Conservation (phyloP, 495 filamentous ascomycete genomes). For the Aspergillus wentii region DNA sequence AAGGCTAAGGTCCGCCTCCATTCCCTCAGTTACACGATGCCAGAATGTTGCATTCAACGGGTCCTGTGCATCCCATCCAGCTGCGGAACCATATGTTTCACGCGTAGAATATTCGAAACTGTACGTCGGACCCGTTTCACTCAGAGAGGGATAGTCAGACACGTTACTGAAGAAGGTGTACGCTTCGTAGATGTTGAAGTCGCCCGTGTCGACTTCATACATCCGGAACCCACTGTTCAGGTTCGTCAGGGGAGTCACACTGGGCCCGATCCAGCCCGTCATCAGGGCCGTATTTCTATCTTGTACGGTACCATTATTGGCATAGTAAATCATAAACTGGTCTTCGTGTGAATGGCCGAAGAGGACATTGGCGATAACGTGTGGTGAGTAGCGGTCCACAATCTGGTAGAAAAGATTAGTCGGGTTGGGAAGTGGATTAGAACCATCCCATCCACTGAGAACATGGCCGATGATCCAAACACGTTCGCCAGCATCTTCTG, state of each 20-base stretch:
- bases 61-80: constrained; percentile 38
- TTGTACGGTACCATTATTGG: constrained; percentile 42
- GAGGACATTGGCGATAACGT: constrained; percentile 52
- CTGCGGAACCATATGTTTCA: constrained; percentile 42
- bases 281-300: constrained; percentile 34
- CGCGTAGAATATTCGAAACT: constrained; percentile 54
- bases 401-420: constrained; percentile 54
- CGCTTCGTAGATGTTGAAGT: constrained; percentile 49
- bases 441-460: constrained; percentile 46
- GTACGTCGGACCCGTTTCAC: constrained; percentile 35
- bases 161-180: constrained; percentile 51
- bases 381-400: constrained; percentile 50
- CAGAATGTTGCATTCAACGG: constrained; percentile 56
- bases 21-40: constrained; percentile 54
- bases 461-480: constrained; percentile 56
- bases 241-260: constrained; percentile 48
- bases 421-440: constrained; percentile 43
- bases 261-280: constrained; percentile 47
- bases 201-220: constrained; percentile 50
- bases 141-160: constrained; percentile 32
- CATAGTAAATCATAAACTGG: constrained; percentile 48
- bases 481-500: constrained; percentile 46
- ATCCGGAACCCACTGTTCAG: constrained; percentile 52
- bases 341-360: constrained; percentile 56
- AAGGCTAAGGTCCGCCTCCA: constrained; percentile 46